Evolutionary conservation across 345 rosid species (phyloP).

Genomic region (Xanthoceras sorbifolium): DNA sequence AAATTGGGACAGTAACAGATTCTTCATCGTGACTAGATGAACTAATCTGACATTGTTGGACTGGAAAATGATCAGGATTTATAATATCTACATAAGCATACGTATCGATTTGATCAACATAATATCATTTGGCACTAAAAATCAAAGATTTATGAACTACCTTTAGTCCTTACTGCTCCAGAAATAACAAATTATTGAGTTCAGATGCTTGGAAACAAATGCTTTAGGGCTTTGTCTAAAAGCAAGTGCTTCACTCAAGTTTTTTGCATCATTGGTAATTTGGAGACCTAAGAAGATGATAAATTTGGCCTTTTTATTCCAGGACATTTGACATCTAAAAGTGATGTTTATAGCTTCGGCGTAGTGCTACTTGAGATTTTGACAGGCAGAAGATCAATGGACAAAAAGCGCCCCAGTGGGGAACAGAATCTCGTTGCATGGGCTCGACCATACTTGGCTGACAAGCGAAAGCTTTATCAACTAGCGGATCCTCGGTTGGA

Average conservation of each 20-base stretch:
- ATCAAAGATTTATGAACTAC: too few relatives aligned
- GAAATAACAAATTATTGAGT: background rate
- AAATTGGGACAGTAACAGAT: background rate
- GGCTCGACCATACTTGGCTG: constrained; percentile 84
- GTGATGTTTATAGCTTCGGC: constrained; percentile 95
- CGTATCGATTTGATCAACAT: background rate
- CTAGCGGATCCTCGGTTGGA: constrained; percentile 87
- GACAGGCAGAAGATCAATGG: constrained; percentile 96
- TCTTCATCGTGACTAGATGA: background rate
- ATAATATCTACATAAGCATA: background rate
- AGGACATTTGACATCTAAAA: constrained; percentile 94
- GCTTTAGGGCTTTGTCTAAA: constrained; percentile 1
- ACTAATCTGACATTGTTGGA: background rate
- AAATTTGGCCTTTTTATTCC: constrained; percentile 19
- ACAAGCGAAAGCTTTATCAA: constrained; percentile 76
- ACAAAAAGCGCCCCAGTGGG: constrained; percentile 86
- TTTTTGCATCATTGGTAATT: background rate
- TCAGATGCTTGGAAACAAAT: too few relatives aligned
- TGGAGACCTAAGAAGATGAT: constrained; percentile 3
- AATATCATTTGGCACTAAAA: background rate
- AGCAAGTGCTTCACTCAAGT: constrained; percentile 4
- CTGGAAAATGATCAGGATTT: background rate
- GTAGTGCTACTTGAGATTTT: constrained; percentile 92
- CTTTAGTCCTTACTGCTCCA: too few relatives aligned
- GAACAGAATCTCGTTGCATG: constrained; percentile 89